These are phyloP conservation scores for Podospora pseudoanserina DNA, from an alignment of 495 filamentous ascomycete genomes.

Conservation along the genomic window DNA sequence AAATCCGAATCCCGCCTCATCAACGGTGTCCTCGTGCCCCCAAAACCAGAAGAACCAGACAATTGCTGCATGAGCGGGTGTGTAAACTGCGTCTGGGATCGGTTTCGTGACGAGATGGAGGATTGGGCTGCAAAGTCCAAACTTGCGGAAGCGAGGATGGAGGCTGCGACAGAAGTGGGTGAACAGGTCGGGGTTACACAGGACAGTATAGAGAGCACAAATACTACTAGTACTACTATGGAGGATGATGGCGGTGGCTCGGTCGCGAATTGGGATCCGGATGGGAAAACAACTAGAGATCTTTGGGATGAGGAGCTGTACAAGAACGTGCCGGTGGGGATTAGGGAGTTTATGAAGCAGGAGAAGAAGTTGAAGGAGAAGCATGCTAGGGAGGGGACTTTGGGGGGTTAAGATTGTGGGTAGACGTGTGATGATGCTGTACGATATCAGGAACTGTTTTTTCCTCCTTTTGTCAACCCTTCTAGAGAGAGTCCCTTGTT, in stretches of 20 bases:
- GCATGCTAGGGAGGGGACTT: constrained; percentile 48
- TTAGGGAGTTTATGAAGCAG: constrained; percentile 94
- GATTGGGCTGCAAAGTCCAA: constrained; percentile 65
- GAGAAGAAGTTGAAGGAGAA: constrained; percentile 87
- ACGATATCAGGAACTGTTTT: background rate
- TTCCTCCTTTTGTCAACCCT: background rate
- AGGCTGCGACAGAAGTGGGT: constrained; percentile 32
- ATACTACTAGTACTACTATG: constrained; percentile 47
- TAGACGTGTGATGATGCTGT: background rate
- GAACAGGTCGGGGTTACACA: constrained; percentile 23
- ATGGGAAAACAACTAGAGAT: constrained; percentile 38
- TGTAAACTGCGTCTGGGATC: constrained; percentile 96
- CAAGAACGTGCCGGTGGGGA: constrained; percentile 82
- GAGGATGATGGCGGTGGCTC: constrained; percentile 81
- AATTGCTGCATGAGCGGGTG: constrained; percentile 99
- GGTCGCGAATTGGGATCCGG: constrained; percentile 56
- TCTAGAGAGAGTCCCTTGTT: background rate
- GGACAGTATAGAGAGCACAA: constrained; percentile 17
- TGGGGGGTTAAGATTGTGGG: constrained; percentile 31
- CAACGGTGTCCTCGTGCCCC: constrained; percentile 78
- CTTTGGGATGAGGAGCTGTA: constrained; percentile 64
- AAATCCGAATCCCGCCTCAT: constrained; percentile 53
- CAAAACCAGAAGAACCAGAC: constrained; percentile 82
- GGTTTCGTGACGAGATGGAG: constrained; percentile 84
- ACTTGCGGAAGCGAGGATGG: constrained; percentile 49